These are phyloP conservation scores for Cunninghamia lanceolata DNA, from an alignment of 75 land plant species.

Conservation along the genomic window DNA sequence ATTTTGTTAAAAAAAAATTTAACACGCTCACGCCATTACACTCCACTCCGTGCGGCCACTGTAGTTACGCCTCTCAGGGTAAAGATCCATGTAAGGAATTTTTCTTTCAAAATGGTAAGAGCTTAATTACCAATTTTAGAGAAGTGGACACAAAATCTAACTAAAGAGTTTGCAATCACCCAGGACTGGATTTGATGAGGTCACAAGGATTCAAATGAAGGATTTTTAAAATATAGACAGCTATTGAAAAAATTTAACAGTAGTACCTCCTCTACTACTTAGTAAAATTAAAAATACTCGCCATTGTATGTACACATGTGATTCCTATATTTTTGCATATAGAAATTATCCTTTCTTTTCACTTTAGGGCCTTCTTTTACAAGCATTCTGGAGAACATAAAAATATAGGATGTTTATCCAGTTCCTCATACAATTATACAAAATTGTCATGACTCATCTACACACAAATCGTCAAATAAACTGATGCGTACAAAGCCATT, in stretches of 20 bases:
- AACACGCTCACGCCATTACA: too few relatives aligned
- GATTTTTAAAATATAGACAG: too few relatives aligned
- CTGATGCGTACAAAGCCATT: neutral
- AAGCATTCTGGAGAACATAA: neutral
- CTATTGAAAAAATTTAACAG: neutral
- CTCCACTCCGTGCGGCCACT: too few relatives aligned
- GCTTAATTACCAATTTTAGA: neutral
- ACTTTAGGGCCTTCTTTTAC: neutral
- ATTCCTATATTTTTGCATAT: neutral
- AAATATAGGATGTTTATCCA: neutral
- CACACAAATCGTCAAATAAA: neutral
- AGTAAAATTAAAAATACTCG: neutral
- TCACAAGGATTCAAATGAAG: neutral
- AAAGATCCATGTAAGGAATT: neutral
- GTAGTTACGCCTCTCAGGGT: too few relatives aligned
- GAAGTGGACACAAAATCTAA: constrained; percentile 2
- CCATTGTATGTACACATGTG: neutral
- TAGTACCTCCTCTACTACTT: neutral
- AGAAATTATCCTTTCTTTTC: neutral
- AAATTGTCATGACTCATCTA: neutral
- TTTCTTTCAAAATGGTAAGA: neutral
- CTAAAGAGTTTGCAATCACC: neutral
- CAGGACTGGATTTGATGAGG: neutral
- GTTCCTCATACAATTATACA: neutral
- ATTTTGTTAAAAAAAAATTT: too few relatives aligned